phyloP scores from a whole-genome alignment of 2,329 filamentous ascomycete genomes.

The Amauroascus niger region DNA sequence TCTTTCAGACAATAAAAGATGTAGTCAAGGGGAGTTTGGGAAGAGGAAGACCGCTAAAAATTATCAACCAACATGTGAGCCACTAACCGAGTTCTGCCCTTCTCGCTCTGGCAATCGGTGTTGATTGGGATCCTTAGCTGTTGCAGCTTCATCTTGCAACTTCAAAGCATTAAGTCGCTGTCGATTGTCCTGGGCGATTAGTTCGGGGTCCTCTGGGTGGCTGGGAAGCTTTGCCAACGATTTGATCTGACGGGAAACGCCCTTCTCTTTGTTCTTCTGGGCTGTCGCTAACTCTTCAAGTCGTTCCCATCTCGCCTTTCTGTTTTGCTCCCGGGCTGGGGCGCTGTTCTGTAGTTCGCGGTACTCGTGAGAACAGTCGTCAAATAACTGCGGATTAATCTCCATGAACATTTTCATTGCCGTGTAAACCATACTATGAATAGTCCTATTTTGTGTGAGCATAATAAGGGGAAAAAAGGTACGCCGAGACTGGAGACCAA shows the following conservation, averaged over 20 bases:
- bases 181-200: slow-evolving; percentile 69
- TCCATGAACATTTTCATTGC: slow-evolving; percentile 99
- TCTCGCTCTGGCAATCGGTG: slow-evolving; percentile 34
- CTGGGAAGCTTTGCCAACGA: slow-evolving; percentile 33
- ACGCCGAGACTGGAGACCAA: slow-evolving; percentile 37
- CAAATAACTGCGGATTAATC: slow-evolving; percentile 95
- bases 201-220: slow-evolving; percentile 49
- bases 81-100: slow-evolving; percentile 39
- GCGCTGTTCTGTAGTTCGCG: slow-evolving; percentile 92
- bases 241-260: slow-evolving; percentile 20
- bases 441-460: slow-evolving; percentile 59
- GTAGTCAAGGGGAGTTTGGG: slow-evolving; percentile 19
- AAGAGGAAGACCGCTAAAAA: slow-evolving; percentile 17
- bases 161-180: slow-evolving; percentile 83
- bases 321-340: slow-evolving; percentile 67
- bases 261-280: slow-evolving; percentile 43
- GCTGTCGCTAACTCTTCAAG: slow-evolving; percentile 70
- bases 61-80: slow-evolving; percentile 24
- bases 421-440: slow-evolving; percentile 99
- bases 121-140: slow-evolving; percentile 39
- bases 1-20: slow-evolving; percentile 36
- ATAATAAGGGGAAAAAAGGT: neutral
- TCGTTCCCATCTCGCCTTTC: slow-evolving; percentile 82
- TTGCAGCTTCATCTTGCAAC: slow-evolving; percentile 61
- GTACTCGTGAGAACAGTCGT: slow-evolving; percentile 97